Evolutionary conservation across 2,329 filamentous ascomycete species (phyloP), one percentile per base, ranked within the genome.

Genomic region (Aspergillus calidoustus): DNA sequence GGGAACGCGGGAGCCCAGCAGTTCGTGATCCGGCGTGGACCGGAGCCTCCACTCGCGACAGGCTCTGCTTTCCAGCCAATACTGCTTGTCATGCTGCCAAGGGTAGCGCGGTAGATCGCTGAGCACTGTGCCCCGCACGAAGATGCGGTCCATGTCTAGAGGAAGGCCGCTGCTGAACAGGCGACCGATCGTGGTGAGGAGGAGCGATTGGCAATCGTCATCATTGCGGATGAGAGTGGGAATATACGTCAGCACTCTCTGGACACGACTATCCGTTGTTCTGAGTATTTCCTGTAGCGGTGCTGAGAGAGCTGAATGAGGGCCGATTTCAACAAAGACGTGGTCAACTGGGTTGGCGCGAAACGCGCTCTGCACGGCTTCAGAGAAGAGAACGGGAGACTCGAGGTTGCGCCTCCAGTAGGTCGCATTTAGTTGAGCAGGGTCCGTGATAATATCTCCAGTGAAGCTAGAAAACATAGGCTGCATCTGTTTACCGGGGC

Each of bases 291-390:
- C 65, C 3, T 60, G 54, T 3, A 72, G 22, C 1, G 78, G 77
- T 0, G 73, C 74, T 6, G 64, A 65, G 1, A 80, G 68, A 0
- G 75, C 71, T 25, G 71, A 69, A 58, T 79, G 77, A 1, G 78
- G 75, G 1, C 77, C 76, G 50, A 75, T 56, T 57, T 77, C 73
- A 1, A 76, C 9, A 1, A 54, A 54, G 23, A 25, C 23, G 3
- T 25, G 22, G 22, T 30, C 15, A 71, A 50, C 1, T 0, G 62
- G 23, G 43, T 66, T n/a, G n/a, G 46, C 7, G 7, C 70, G 49
- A 30, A 63, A 13, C 1, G 47, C 54, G 2, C 54, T 19, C 25
- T 28, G 25, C 1, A 71, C 44, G 2, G 69, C 66, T 0, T 58
- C 43, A 1, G 41, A 9, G 46, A 71, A 71, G 2, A 64, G 55